Conservation (phyloP, 169 alveolate species). For the Babesia divergens region DNA sequence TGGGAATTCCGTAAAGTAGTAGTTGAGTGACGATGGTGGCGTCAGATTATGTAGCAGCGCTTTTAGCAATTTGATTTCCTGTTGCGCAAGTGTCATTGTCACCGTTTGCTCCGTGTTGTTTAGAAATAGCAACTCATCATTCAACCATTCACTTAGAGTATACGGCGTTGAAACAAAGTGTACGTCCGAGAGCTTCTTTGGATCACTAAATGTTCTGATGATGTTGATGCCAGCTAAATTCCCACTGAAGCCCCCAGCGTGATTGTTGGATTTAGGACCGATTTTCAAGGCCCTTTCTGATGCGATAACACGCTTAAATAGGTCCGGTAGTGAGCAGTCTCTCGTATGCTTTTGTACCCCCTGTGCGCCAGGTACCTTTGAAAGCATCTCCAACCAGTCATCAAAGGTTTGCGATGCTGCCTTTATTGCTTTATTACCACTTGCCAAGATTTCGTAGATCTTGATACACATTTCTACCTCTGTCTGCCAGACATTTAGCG, state of each 20-base stretch:
- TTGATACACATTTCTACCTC: neutral
- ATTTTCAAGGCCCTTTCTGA: neutral
- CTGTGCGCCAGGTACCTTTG: neutral
- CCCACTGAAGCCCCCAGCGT: neutral
- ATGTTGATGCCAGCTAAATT: neutral
- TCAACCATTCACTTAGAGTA: constrained; percentile 9
- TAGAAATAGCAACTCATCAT: neutral
- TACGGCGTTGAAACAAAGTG: constrained; percentile 8
- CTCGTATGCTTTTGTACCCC: neutral
- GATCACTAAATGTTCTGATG: neutral
- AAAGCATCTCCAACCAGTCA: neutral
- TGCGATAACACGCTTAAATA: constrained; percentile 13
- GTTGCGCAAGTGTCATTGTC: neutral
- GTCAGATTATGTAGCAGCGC: constrained; percentile 11
- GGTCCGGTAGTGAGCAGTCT: neutral
- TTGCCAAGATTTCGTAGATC: neutral
- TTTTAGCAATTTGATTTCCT: neutral
- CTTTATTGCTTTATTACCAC: neutral
- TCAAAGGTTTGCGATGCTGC: neutral
- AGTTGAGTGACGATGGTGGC: constrained; percentile 38
- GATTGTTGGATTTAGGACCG: neutral
- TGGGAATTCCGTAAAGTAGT: constrained; percentile 28
- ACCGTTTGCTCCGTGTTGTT: neutral
- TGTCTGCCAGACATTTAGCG: neutral
- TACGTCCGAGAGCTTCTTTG: neutral